Evolutionary conservation across 1,139 yeast genomes (phyloP), one percentile per base, ranked within the genome.

Genomic region (Tardiomyces blankii): DNA sequence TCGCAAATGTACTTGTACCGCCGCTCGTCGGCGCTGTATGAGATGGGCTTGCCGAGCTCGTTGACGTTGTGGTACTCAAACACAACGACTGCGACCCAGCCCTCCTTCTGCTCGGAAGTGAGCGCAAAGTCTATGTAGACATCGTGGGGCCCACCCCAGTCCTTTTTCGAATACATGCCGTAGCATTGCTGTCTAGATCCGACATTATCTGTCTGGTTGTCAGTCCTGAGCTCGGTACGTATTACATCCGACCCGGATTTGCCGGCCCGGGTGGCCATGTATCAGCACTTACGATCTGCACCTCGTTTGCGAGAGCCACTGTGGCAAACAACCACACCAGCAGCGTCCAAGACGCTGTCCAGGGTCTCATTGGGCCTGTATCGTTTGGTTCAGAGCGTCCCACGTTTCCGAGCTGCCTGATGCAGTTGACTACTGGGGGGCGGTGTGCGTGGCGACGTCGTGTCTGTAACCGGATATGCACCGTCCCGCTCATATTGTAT

Each of bases 151-250:
- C 97, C 97, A 43, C 87, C 84, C 91, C 95, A 86, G 61, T 89
- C 95, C 43, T 78, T 73, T 56, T 81, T 82, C 46, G 91, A 76
- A 65, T 89, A 91, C 77, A 91, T 80, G 39, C 98, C 98, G 11
- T 89, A 75, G 64, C 98, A 91, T 27, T 78, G 78, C 59, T 85
- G 93, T 18, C 82, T 71, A 43, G 16, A 13, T 64, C 57, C 35
- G 5, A 30, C 16, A 11, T 14, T 30, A 30, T 30, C 16, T 30
- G 35, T 13, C 8, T 63, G 61, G 14, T 73, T 64, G 44, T 75
- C 73, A 51, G 83, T n/a, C n/a, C n/a, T n/a, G n/a, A n/a, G n/a
- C n/a, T 69, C 25, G 58, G 57, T 44, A n/a, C n/a, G n/a, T 73
- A 33, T 40, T 35, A 2, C 19, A 18, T 28, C 28, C 7, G n/a